Base-by-base conservation (phyloP, 2,329 filamentous ascomycete genomes). In the Trichoderma atroviride region DNA sequence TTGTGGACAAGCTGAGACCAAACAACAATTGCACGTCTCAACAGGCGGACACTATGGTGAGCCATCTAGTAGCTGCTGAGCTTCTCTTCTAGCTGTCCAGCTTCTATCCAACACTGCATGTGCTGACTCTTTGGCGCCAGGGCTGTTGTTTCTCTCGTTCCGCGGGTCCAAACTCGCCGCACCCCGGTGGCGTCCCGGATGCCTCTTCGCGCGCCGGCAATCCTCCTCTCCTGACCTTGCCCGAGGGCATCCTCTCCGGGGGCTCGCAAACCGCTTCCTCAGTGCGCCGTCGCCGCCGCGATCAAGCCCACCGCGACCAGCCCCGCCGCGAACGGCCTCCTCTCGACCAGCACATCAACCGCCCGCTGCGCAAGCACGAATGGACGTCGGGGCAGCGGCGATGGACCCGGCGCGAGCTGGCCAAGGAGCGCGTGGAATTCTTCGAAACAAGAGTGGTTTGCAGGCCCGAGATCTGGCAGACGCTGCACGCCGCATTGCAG, bases 371-470 rank as follows among this genome's bases (percentile, higher is more conserved):
- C 56, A 84, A 84, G 0, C 90, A 92, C 74, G 81, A 85, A 67
- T 94, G 91, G 91, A 82, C 82, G 14, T 88, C 89, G 69, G 86
- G 85, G 71, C 84, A 85, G 65, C 87, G 87, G 24, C 79, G 82
- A 19, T 96, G 92, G 92, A 94, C 92, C 0, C 88, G 86, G n/a
- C 76, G 81, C 19, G 83, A 90, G 65, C 83, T 97, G 2, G 87
- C 89, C 70, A 85, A 84, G 37, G 92, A 97, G 80, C 87, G 95
- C 60, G 82, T 81, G 60, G 93, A 93, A 71, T 97, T 96, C 83
- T 98, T 97, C 79, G 94, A 97, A 71, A 97, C 94, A 1, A 85
- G 93, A 58, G 92, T 96, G 19, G 92, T 91, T 0, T 93, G 93
- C 2, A 86, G 88, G 4, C 76, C 85, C 5, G 92, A 97, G 79